Evolutionary conservation across 2,329 filamentous ascomycete genomes (phyloP), one percentile per base, ranked within the genome.

Genomic region (Fusarium brevicatenulatum): DNA sequence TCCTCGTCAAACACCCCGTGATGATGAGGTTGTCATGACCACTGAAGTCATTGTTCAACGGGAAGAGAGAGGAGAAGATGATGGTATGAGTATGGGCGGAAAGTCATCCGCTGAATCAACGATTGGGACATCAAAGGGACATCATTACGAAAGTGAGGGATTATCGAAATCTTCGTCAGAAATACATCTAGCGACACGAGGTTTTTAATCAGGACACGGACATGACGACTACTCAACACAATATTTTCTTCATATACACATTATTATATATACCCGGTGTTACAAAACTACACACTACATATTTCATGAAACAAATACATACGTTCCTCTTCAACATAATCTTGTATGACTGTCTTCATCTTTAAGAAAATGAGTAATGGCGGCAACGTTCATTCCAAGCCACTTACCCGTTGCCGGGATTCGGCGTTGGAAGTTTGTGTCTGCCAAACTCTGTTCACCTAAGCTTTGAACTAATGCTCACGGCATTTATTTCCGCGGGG

Each of bases 161-260:
- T 21, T 76, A 44, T 77, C 76, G 23, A 78, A 77, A 66, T 75
- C 76, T 16, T 78, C 76, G 5, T 78, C 76, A 5, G 76, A 78
- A 58, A 40, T 78, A 5, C 74, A 78, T 59, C 49, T 78, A 7
- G 72, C 76, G 21, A 57, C 76, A 16, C 65, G 72, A 7, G 76
- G 76, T 4, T 77, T 71, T 59, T 78, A 62, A 46, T 11, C 21
- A 23, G 43, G 28, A n/a, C 18, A 42, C 0, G 28, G 13, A 36
- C 19, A 28, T 36, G 1, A 54, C 23, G 34, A 40, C 19, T 4
- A 10, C 4, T 39, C 7, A 13, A 13, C 50, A 21, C 21, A 10
- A 13, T 2, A 43, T 42, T 32, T 42, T 10, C 37, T 54, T 19
- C 40, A 16, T 16, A 2, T 21, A 43, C 8, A 32, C 23, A 21